Conservation (phyloP, 2,329 filamentous ascomycete genomes). For the Talaromyces piceae region DNA sequence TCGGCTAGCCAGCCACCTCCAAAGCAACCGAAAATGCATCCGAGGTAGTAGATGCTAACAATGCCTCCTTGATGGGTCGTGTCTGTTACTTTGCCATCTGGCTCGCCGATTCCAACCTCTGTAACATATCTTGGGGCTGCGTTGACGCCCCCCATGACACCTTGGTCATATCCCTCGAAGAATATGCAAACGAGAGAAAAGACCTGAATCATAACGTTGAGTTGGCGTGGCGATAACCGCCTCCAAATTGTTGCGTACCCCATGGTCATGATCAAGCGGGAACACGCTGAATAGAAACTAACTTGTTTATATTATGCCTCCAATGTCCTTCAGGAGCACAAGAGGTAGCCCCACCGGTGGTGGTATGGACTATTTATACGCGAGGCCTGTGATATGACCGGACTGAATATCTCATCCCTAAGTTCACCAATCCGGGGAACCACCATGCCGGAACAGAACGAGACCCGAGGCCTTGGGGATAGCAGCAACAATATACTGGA, state of each 20-base stretch:
- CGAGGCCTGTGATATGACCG: no score
- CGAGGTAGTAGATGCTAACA: slow-evolving; percentile 48
- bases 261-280: slow-evolving; percentile 23
- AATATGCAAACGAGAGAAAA: slow-evolving; percentile 30
- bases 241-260: slow-evolving; percentile 38
- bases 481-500: no score
- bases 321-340: no score
- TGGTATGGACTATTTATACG: no score
- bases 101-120: slow-evolving; percentile 38
- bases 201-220: slow-evolving; percentile 32
- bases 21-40: slow-evolving; percentile 46
- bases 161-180: slow-evolving; percentile 46
- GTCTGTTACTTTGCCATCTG: slow-evolving; percentile 42
- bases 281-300: no score
- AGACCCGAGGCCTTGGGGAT: no score
- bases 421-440: no score
- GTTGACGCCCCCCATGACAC: slow-evolving; percentile 49
- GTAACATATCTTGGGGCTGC: slow-evolving; percentile 30
- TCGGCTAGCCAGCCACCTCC: slow-evolving; percentile 46
- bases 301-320: neutral
- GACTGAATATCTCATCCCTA: neutral
- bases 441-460: no score
- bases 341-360: no score
- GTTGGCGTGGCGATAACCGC: slow-evolving; percentile 34
- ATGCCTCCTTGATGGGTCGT: slow-evolving; percentile 46